A percentile compares a stretch with the other conserved stretches of the same genome.
These are phyloP conservation scores for Heracleum sosnowskyi DNA, from an alignment of 129 eudicot species.

Conservation along the genomic window DNA sequence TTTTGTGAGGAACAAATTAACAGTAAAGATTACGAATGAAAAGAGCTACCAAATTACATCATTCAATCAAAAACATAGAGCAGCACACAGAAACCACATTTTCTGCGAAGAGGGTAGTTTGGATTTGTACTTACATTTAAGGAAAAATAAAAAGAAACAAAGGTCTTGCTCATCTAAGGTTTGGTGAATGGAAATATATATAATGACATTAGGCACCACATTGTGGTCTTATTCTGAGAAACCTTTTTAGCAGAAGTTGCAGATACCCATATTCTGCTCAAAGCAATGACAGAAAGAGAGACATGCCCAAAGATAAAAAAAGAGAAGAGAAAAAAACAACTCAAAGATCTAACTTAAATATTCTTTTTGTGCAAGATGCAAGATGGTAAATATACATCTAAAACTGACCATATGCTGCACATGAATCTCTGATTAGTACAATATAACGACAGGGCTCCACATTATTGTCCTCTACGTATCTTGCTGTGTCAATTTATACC, in stretches of 20 bases:
- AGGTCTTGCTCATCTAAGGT: background rate
- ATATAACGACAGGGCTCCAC: no score
- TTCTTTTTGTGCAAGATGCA: no score
- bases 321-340: background rate
- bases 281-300: background rate
- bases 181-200: background rate
- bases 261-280: background rate
- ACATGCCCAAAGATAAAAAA: background rate
- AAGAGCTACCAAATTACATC: background rate
- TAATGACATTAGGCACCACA: background rate
- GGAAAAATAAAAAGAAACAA: background rate
- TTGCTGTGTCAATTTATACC: background rate
- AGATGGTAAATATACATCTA: no score
- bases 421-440: background rate
- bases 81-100: background rate
- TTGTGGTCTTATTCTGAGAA: background rate
- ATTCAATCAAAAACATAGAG: background rate
- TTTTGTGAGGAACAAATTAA: background rate
- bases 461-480: no score
- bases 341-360: no score
- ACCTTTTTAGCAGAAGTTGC: background rate
- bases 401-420: background rate
- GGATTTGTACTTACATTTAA: background rate
- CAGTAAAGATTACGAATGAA: background rate
- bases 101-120: background rate